phyloP scores from a whole-genome alignment of 805 yeast genomes.

The Nakazawaea laoshanensis region DNA sequence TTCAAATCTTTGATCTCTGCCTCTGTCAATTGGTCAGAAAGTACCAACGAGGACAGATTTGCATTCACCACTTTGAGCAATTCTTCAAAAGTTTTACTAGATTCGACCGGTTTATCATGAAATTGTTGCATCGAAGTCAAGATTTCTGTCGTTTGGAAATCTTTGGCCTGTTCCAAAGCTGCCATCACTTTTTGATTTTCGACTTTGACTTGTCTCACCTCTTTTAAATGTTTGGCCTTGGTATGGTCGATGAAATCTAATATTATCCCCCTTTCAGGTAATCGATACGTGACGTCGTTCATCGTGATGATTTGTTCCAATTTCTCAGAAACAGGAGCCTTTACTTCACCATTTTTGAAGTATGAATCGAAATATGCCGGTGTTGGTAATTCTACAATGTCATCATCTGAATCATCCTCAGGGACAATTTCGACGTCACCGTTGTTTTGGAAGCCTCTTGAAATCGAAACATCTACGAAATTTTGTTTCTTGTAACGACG shows the following conservation, averaged over 20 bases:
- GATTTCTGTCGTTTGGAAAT: constrained; percentile 12
- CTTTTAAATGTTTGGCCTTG: constrained; percentile 25
- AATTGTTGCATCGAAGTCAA: constrained; percentile 23
- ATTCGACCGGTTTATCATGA: constrained; percentile 22
- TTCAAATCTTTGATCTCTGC: constrained; percentile 43
- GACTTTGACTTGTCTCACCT: constrained; percentile 23
- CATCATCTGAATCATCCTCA: constrained; percentile 22
- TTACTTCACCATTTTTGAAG: constrained; percentile 25
- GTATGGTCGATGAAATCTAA: constrained; percentile 60
- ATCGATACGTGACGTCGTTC: constrained; percentile 45
- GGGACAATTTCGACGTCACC: constrained; percentile 52
- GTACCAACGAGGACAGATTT: constrained; percentile 7
- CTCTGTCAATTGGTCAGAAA: constrained; percentile 16
- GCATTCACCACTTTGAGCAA: constrained; percentile 24
- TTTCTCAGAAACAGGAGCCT: constrained; percentile 12
- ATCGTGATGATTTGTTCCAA: constrained; percentile 13
- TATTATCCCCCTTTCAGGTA: constrained; percentile 62
- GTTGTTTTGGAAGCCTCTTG: constrained; percentile 42
- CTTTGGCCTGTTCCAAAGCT: constrained; percentile 15
- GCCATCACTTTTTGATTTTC: constrained; percentile 24
- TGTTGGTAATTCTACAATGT: constrained; percentile 19
- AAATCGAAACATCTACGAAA: constrained; percentile 44
- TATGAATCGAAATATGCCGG: constrained; percentile 27
- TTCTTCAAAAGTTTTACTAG: constrained; percentile 33
- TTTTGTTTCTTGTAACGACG: constrained; percentile 45